Conservation (phyloP, 1,284 basidiomycete genomes). For the Irpex lacteus region DNA sequence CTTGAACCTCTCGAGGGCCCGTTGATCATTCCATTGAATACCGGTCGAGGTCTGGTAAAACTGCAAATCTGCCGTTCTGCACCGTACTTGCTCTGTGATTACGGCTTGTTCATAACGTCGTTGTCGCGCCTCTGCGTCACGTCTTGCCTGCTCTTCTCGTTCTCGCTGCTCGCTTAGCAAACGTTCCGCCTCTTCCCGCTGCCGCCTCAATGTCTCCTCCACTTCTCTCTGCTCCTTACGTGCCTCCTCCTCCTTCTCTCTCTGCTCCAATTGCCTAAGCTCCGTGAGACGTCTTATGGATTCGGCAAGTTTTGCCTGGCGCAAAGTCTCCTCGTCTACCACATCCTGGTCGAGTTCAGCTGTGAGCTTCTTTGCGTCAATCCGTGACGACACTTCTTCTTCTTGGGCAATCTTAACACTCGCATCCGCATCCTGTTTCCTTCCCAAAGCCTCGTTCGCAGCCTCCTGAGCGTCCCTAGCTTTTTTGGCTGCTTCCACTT, state of each 20-base stretch:
- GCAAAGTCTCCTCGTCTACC: neutral
- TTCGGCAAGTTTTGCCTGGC: neutral
- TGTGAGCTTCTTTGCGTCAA: neutral
- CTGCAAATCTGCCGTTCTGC: neutral
- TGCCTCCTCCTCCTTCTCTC: constrained; percentile 5
- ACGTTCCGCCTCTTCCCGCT: neutral
- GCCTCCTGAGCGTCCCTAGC: neutral
- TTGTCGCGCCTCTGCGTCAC: neutral
- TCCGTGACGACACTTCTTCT: neutral
- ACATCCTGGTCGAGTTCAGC: neutral
- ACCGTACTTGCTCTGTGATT: neutral
- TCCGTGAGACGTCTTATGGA: neutral
- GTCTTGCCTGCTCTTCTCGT: constrained; percentile 1
- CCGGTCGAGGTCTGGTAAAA: neutral
- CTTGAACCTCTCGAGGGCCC: constrained; percentile 1
- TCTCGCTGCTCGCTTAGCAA: neutral
- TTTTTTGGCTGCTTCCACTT: neutral
- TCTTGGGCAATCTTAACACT: neutral
- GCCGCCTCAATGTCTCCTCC: neutral
- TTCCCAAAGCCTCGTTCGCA: neutral
- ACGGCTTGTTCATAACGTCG: neutral
- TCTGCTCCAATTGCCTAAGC: neutral
- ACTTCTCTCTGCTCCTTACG: neutral
- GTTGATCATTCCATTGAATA: constrained; percentile 4
- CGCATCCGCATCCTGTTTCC: neutral